Conservation (phyloP, 352 stramenopile genomes). For the Phytophthora cactorum region DNA sequence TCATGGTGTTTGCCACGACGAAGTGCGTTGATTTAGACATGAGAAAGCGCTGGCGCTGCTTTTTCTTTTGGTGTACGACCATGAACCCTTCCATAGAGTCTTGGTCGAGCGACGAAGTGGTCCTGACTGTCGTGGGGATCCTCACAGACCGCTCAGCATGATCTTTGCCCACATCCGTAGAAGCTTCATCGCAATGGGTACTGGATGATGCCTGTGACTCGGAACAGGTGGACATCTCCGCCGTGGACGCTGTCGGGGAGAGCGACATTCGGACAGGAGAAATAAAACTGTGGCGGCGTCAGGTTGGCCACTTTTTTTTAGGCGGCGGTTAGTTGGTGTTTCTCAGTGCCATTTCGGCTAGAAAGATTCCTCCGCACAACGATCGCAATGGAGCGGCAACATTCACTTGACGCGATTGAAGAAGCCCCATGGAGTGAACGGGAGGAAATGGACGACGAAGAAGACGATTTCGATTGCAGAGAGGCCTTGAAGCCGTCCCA, state of each 20-base stretch:
- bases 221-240: constrained; percentile 12
- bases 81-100: constrained; percentile 63
- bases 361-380: no score
- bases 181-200: constrained; percentile 2
- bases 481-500: constrained; percentile 16
- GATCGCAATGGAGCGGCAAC: constrained; percentile 22
- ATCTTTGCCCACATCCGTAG: background rate
- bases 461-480: constrained; percentile 8
- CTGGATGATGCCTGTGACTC: constrained; percentile 7
- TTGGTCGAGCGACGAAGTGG: constrained; percentile 43
- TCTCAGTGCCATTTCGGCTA: background rate
- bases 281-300: background rate
- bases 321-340: constrained; percentile 17
- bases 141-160: constrained; percentile 1
- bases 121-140: constrained; percentile 20
- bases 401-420: background rate
- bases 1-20: constrained; percentile 57
- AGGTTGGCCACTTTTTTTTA: constrained; percentile 2
- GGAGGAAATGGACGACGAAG: constrained; percentile 8
- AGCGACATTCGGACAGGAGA: constrained; percentile 13
- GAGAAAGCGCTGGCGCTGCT: constrained; percentile 56
- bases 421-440: background rate
- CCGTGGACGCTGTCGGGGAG: constrained; percentile 4
- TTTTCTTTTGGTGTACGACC: constrained; percentile 72
- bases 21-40: constrained; percentile 50